Base-by-base conservation (phyloP, 176 grass and related monocot genomes). In the Rhipidocladum racemiflorum region DNA sequence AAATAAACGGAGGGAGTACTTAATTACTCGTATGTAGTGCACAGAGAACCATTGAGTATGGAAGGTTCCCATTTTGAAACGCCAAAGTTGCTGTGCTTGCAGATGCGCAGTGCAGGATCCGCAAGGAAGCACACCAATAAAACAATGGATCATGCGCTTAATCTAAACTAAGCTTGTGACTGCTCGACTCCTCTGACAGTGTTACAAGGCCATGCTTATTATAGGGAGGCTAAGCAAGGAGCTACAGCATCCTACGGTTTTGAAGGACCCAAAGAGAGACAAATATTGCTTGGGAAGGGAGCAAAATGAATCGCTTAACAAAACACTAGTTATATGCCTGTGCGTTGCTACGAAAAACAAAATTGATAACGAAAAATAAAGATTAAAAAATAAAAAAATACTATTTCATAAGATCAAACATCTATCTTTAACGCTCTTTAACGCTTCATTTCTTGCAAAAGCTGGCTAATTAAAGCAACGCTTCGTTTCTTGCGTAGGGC, bases 201-300 rank as follows among this genome's bases (percentile, higher is more conserved):
- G 39, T 3, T 35, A 35, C 45, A 65, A 65, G 60, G 70, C 42
- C 48, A 67, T 59, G 50, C 72, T 57, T 45, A 17, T 7, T 5
- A 34, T 34, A 2, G 54, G 17, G 3, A n/a, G 35, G 9, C n/a
- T 46, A 64, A n/a, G n/a, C 45, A 65, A 75, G 51, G 28, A 67
- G 74, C 74, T 2, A 30, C 2, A 15, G 59, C 59, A 60, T 73
- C 66, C 69, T 61, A 80, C 49, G 59, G 49, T 70, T 75, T 81
- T 76, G 70, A 64, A 85, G 77, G 82, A 85, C 87, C 82, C 87
- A 69, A 89, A 32, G 53, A 76, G 70, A 63, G 77, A 89, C 87
- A 82, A 63, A 23, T 23, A 64, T 76, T 44, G 77, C 44, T 55
- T 76, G 72, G 77, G 77, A 70, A 85, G 44, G 70, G 69, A 16